These are phyloP conservation scores for Fusarium lyarnte DNA, from an alignment of 2,329 filamentous ascomycete species.

Conservation along the genomic window DNA sequence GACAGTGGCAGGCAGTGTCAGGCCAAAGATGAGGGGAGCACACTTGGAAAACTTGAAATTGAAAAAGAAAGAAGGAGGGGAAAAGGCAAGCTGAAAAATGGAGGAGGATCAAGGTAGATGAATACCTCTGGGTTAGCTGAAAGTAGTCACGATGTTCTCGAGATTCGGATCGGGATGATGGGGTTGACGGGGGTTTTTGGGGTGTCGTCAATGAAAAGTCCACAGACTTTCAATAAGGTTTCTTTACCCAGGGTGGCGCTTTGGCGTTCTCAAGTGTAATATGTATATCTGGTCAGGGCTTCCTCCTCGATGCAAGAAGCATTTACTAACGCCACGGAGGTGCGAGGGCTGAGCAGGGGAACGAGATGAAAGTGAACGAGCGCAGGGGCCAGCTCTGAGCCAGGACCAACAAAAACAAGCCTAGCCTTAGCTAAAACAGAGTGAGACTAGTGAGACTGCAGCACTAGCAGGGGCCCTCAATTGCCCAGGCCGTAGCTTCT, in stretches of 20 bases:
- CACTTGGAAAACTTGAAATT: constrained; percentile 1
- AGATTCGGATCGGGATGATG: constrained; percentile 37
- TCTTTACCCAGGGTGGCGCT: constrained; percentile 37
- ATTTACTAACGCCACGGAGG: constrained; percentile 10
- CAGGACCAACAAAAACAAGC: constrained; percentile 9
- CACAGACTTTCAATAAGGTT: constrained; percentile 43
- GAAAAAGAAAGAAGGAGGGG: constrained; percentile 12
- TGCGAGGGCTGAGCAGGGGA: background rate
- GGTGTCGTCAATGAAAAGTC: constrained; percentile 38
- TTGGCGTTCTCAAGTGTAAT: constrained; percentile 40
- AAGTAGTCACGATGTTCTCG: constrained; percentile 38
- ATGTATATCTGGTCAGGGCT: constrained; percentile 40
- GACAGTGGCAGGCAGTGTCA: constrained; percentile 1
- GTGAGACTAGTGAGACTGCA: constrained; percentile 5
- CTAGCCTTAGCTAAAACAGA: constrained; percentile 23
- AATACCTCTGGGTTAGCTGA: constrained; percentile 24
- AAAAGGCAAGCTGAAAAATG: constrained; percentile 14
- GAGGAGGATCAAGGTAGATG: constrained; percentile 33
- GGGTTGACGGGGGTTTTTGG: constrained; percentile 33
- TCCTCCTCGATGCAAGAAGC: constrained; percentile 25
- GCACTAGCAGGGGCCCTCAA: constrained; percentile 14
- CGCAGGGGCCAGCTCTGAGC: constrained; percentile 18
- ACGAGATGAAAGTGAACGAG: constrained; percentile 29
- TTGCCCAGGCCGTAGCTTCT: constrained; percentile 31
- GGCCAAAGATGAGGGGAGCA: background rate